Base-by-base conservation (phyloP, 2,329 filamentous ascomycete species). In the Alternaria incomplexa region DNA sequence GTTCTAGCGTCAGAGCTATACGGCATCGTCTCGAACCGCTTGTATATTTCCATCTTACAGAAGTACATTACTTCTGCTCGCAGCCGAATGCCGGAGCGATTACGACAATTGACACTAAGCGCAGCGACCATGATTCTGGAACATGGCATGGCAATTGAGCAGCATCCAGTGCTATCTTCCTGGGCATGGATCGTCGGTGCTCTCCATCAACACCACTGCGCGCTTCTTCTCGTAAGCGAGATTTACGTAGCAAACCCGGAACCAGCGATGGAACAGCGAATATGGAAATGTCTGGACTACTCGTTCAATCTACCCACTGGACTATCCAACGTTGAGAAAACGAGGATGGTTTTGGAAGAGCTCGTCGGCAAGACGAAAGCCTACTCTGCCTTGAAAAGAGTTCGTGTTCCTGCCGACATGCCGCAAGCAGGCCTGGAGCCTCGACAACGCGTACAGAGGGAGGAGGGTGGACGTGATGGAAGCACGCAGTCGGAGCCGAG, bases 141-240 rank as follows among this genome's bases (percentile, higher is more conserved):
- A 68, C 82, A 82, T 63, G 85, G 83, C 3, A 85, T 89, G 51
- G 80, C 80, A 9, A 79, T 89, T 11, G 87, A 89, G 60, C 85
- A 83, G 2, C 76, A 82, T 1, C 84, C 85, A 1, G 81, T 82
- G 2, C 69, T 92, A 40, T 77, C 80, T 1, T 80, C 80, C 1
- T 93, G 90, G 90, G 79, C 83, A 2, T 93, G 91, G 91, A 93
- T 93, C 63, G 61, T 75, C 12, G 90, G 90, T 5, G 90, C 91
- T 6, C 87, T 91, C 66, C 89, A 91, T 64, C 91, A 93, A 74
- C 92, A 90, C 75, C 91, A 93, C 72, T 85, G 86, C 5, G 89
- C 90, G 0, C 83, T 93, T 30, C 83, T 93, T 1, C 81, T 94
- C 22, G 83, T 92, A 7, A 86, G 88, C 22, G 90, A 93, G 73